Evolutionary conservation across 768 basidiomycete genomes (phyloP).

Genomic region (Cyclocybe cylindracea): DNA sequence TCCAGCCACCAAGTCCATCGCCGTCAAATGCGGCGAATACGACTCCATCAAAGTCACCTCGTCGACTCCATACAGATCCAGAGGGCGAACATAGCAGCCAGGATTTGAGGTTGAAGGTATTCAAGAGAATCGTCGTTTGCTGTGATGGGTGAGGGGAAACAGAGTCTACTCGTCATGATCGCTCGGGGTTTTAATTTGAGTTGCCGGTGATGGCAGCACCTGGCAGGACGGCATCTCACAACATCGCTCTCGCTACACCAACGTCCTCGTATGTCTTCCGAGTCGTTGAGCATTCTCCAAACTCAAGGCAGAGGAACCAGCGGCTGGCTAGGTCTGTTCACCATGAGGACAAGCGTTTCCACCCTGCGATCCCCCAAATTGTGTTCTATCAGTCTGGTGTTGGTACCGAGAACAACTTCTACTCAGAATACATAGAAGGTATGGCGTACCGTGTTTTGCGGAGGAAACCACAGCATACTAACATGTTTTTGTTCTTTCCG

Average conservation of each 20-base stretch:
- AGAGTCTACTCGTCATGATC: neutral
- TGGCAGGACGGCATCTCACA: conserved; percentile 68
- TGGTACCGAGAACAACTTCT: conserved; percentile 55
- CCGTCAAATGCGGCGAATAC: neutral
- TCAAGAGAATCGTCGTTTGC: conserved; percentile 69
- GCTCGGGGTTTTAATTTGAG: no score
- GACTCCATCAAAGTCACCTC: conserved; percentile 30
- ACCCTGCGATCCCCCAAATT: conserved; percentile 53
- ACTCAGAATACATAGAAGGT: conserved; percentile 65
- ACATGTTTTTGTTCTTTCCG: conserved; percentile 1
- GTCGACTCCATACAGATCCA: conserved; percentile 34
- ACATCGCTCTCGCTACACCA: conserved; percentile 52
- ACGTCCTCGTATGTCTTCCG: conserved; percentile 46
- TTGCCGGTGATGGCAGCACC: conserved; percentile 41
- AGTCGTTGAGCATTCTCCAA: neutral
- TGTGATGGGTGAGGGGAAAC: conserved; percentile 64
- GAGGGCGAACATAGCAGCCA: conserved; percentile 14
- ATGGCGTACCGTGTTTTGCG: conserved; percentile 6
- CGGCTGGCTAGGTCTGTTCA: conserved; percentile 55
- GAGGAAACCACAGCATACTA: neutral
- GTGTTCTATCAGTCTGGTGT: conserved; percentile 69
- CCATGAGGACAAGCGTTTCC: conserved; percentile 44
- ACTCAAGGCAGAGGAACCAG: conserved; percentile 25
- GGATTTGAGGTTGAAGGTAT: conserved; percentile 21
- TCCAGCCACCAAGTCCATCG: conserved; percentile 1